Percentiles rank a stretch among this genome's conserved stretches.
Evolutionary conservation across 768 basidiomycete species (phyloP).

Genomic region (Pulveroboletus sp.): DNA sequence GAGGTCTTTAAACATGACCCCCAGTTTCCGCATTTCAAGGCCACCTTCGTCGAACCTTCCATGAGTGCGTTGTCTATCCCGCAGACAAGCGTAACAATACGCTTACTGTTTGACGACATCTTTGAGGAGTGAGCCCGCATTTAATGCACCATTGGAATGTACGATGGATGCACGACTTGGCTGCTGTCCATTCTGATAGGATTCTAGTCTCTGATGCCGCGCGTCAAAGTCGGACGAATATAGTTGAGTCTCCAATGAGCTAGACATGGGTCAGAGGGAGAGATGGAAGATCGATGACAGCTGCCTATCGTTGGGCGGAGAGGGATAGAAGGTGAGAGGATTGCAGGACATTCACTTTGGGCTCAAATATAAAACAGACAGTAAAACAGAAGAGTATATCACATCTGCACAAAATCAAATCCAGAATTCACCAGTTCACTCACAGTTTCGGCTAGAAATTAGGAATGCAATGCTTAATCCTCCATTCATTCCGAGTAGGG

Average conservation of each 20-base stretch:
- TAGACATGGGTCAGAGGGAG: not conserved
- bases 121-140: slow-evolving; percentile 15
- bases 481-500: not conserved
- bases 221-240: not conserved
- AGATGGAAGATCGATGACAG: slow-evolving; percentile 22
- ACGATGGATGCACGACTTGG: not conserved
- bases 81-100: not conserved
- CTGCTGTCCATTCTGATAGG: not conserved
- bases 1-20: slow-evolving; percentile 48
- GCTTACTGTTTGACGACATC: slow-evolving; percentile 12
- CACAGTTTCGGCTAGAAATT: not conserved
- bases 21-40: slow-evolving; percentile 39
- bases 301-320: not conserved
- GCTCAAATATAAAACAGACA: not conserved
- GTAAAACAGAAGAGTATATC: not conserved
- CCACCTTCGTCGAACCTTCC: slow-evolving; percentile 32
- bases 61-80: not conserved
- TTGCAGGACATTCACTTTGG: not conserved
- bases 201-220: not conserved
- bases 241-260: not conserved
- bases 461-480: not conserved
- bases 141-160: not conserved
- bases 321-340: not conserved
- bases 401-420: not conserved
- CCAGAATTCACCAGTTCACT: not conserved